phyloP scores from a whole-genome alignment of 345 rosid genomes.

The Turritis glabra region DNA sequence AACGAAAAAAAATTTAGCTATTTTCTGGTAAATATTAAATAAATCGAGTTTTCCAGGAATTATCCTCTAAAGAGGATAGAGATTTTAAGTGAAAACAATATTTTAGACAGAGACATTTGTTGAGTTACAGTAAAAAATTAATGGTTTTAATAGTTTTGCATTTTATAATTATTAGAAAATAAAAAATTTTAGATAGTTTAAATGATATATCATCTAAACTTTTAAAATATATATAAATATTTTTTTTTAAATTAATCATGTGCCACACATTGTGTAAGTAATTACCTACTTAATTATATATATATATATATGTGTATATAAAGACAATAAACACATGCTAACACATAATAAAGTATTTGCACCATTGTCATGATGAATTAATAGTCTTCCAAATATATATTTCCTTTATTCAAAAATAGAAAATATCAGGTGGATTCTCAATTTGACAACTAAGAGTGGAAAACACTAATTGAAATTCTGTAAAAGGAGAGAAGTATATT shows the following conservation, averaged over 20 bases:
- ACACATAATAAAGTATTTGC: background rate
- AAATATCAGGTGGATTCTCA: slow-evolving; percentile 24
- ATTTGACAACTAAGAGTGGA: slow-evolving; percentile 11
- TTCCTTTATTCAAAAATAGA: background rate
- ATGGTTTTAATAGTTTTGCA: background rate
- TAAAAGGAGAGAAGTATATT: slow-evolving; percentile 16
- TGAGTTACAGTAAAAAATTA: background rate
- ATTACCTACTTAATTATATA: background rate
- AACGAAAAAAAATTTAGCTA: no score
- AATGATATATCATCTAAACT: background rate
- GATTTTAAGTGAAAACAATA: background rate
- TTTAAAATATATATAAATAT: background rate
- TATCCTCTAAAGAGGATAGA: background rate
- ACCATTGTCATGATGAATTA: background rate
- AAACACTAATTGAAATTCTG: slow-evolving; percentile 5
- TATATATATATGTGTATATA: no score
- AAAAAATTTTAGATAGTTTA: no score
- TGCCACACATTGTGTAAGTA: background rate
- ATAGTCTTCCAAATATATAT: background rate
- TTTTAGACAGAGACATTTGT: background rate
- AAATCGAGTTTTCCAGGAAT: no score
- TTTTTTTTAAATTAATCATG: background rate
- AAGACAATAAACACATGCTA: background rate
- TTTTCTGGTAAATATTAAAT: no score
- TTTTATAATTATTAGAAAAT: background rate